A percentile compares a stretch with the other conserved stretches of the same genome.
phyloP scores from a whole-genome alignment of 2,329 filamentous ascomycete species.

The Ceratocystis lukuohia region DNA sequence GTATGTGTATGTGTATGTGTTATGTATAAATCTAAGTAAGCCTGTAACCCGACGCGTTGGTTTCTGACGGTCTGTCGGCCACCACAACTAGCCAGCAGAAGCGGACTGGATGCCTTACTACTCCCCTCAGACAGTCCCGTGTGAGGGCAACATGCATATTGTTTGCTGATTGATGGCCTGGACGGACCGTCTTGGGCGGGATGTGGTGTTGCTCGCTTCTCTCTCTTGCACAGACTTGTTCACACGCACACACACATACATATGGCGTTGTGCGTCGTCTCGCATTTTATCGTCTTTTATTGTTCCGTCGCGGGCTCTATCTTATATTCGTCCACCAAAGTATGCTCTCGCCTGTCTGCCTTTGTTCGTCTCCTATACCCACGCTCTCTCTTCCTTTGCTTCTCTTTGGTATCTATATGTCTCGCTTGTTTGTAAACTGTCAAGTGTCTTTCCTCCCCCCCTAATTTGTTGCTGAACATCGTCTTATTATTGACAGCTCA shows the following conservation, averaged over 20 bases:
- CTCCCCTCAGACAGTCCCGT: not conserved
- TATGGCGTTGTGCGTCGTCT: not conserved
- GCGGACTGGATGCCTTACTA: not conserved
- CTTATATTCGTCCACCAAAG: too few relatives aligned
- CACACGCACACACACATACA: not conserved
- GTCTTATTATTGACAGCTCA: constrained; percentile 2
- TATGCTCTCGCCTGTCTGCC: too few relatives aligned
- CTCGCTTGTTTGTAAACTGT: too few relatives aligned
- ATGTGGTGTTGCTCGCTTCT: not conserved
- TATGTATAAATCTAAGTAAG: not conserved
- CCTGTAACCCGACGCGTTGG: not conserved
- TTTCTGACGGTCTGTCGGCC: not conserved
- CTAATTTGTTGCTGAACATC: not conserved
- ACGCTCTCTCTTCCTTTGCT: too few relatives aligned
- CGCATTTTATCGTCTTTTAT: not conserved
- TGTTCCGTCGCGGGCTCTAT: not conserved
- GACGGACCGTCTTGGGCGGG: not conserved
- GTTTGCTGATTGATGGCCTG: not conserved
- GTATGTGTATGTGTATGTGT: not conserved
- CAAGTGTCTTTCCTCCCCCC: too few relatives aligned
- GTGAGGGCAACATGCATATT: not conserved
- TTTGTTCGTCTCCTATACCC: too few relatives aligned
- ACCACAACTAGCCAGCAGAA: not conserved
- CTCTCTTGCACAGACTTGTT: too few relatives aligned
- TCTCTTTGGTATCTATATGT: too few relatives aligned